These are phyloP conservation scores for Antitrichia curtipendula DNA, from an alignment of 225 moss, liverwort and hornwort species.

Conservation along the genomic window DNA sequence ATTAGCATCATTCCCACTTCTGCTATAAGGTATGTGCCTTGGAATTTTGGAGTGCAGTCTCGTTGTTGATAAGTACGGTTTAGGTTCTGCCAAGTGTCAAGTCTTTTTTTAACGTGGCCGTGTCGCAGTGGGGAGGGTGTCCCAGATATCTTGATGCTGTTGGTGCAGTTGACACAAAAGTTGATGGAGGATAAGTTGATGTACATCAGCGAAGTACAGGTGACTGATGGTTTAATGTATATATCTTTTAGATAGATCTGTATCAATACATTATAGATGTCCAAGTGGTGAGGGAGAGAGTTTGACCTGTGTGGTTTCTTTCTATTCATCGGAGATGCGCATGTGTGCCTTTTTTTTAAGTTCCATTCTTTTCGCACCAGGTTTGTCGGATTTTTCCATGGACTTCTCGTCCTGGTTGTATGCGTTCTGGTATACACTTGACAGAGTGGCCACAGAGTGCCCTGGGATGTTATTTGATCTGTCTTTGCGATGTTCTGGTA, in stretches of 20 bases:
- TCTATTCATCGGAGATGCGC: not conserved
- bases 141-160: conserved; percentile 94
- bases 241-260: not conserved
- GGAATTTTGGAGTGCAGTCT: not conserved
- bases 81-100: not conserved
- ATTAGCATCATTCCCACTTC: conserved; percentile 93
- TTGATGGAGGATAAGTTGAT: conserved; percentile 99
- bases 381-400: not conserved
- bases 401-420: not conserved
- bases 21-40: conserved; percentile 63
- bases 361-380: not conserved
- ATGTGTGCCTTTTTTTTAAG: not conserved
- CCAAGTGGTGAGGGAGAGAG: not conserved
- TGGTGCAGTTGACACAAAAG: conserved; percentile 93
- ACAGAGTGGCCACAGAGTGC: not conserved
- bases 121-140: conserved; percentile 90
- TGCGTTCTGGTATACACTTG: not conserved
- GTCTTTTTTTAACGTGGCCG: not conserved
- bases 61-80: not conserved
- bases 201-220: conserved; percentile 98
- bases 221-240: conserved; percentile 6
- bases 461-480: not conserved
- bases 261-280: not conserved
- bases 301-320: not conserved
- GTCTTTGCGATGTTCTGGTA: not conserved